Evolutionary conservation across 164 flowering plant species (phyloP), one percentile per base, ranked within the genome.

Genomic region (Saururus chinensis): DNA sequence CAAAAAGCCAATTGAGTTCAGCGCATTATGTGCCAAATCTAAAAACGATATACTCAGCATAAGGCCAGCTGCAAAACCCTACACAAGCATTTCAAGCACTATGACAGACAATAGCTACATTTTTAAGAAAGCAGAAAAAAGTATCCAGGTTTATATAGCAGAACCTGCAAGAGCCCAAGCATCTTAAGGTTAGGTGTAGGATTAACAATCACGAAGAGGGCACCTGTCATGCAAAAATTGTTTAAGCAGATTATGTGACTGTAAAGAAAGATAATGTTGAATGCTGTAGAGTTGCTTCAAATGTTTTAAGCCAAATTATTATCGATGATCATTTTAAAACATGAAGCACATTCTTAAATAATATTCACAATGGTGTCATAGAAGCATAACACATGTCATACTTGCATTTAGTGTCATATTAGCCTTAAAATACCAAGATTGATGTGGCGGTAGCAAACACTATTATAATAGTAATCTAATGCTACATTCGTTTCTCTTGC

Each of bases 61-160:
- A 52, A 93, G 85, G 51, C 99, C 99, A 1, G 96, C 95, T 67
- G 99, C 97, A 79, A 93, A 93, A 19, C 97, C 99, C 95, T 92
- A 77, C 63, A 79, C 9, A 63, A 19, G 19, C 56, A 69, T 41
- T 41, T 26, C 35, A 40, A 53, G 45, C 42, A 62, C 20, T 54
- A 45, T 21, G 4, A 19, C 22, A 4, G 19, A 23, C 23, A 9
- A 11, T 20, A 19, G 11, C 56, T 4, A 19, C 56, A 11, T 0
- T 14, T n/a, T 1, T 1, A 53, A 53, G 1, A 53, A 20, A 12
- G 12, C 14, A 53, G 17, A 58, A 41, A 60, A 22, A 21, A 21
- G 9, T 20, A 60, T 1, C 9, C 8, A 24, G 19, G 35, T 12
- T 30, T 2, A 30, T 12, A 20, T 19, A 51, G 51, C 49, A 62